These are phyloP conservation scores for Multifurca ochricompacta DNA, from an alignment of 768 basidiomycete genomes.

Conservation along the genomic window DNA sequence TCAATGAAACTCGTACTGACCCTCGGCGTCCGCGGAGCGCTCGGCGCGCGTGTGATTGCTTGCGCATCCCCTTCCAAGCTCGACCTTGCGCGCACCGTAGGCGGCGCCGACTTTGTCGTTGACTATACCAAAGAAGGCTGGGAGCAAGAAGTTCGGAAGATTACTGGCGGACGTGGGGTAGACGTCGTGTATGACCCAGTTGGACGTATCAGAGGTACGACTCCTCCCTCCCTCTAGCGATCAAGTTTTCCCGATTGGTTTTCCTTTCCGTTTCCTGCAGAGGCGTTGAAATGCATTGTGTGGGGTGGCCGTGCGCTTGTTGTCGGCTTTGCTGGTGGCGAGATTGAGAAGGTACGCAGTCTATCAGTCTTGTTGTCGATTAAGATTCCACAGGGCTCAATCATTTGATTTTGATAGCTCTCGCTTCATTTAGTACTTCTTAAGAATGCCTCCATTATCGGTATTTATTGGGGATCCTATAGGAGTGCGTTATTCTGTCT, in stretches of 20 bases:
- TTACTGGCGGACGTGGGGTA: constrained; percentile 83
- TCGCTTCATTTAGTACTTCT: constrained; percentile 52
- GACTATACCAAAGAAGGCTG: constrained; percentile 74
- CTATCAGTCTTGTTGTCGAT: neutral
- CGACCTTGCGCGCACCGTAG: constrained; percentile 62
- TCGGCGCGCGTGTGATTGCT: constrained; percentile 93
- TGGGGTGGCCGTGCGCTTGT: constrained; percentile 92
- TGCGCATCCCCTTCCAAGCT: constrained; percentile 79
- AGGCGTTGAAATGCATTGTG: constrained; percentile 84
- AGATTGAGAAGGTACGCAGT: constrained; percentile 65
- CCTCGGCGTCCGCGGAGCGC: constrained; percentile 36
- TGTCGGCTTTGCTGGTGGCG: constrained; percentile 86
- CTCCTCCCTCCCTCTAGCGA: neutral
- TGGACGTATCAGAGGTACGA: constrained; percentile 61
- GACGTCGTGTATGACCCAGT: constrained; percentile 87
- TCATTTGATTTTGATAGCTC: constrained; percentile 41
- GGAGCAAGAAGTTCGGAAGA: constrained; percentile 82
- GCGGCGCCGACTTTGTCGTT: constrained; percentile 76
- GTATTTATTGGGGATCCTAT: constrained; percentile 2
- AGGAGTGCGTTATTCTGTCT: neutral
- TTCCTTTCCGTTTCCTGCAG: constrained; percentile 33
- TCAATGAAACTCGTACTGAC: neutral
- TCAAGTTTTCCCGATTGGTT: too few relatives aligned
- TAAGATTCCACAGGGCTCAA: neutral
- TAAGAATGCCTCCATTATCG: constrained; percentile 23